These are phyloP conservation scores for Pontederia paniculata DNA, from an alignment of 176 grass and related monocot species.

Conservation along the genomic window DNA sequence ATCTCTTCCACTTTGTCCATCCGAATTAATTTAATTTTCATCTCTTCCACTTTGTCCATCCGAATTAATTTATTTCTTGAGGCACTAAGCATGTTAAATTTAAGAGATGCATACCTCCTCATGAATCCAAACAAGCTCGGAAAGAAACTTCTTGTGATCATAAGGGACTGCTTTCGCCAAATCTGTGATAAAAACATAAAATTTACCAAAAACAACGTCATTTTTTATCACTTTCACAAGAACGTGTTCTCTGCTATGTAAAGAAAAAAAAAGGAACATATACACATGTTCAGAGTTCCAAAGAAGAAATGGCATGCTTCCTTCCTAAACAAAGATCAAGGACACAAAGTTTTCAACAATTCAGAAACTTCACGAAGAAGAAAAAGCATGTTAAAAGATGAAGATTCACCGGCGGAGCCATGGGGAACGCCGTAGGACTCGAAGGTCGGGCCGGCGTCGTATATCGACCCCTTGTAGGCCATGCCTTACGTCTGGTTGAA, in stretches of 20 bases:
- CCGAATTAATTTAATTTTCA: background rate
- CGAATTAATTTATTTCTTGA: background rate
- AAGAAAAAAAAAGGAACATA: background rate
- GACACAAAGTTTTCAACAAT: no score
- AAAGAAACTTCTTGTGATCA: slow-evolving; percentile 71
- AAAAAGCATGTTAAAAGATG: slow-evolving; percentile 5
- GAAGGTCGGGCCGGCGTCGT: slow-evolving; percentile 68
- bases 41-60: background rate
- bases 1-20: background rate
- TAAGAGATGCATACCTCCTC: slow-evolving; percentile 49
- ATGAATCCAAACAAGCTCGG: slow-evolving; percentile 72
- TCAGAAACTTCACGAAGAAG: slow-evolving; percentile 1
- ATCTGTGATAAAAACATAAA: slow-evolving; percentile 25
- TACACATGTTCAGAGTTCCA: no score
- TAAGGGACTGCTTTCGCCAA: slow-evolving; percentile 56
- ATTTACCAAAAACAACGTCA: no score
- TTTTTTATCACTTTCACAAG: no score
- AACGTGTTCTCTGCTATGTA: no score
- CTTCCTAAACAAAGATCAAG: no score
- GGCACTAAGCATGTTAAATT: background rate
- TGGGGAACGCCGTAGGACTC: slow-evolving; percentile 73
- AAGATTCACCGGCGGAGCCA: slow-evolving; percentile 53
- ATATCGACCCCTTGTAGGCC: slow-evolving; percentile 63
- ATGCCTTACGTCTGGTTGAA: slow-evolving; percentile 54
- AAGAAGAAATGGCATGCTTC: no score